These are phyloP conservation scores for Akanthomyces muscarius DNA, from an alignment of 2,329 filamentous ascomycete genomes.

Conservation along the genomic window DNA sequence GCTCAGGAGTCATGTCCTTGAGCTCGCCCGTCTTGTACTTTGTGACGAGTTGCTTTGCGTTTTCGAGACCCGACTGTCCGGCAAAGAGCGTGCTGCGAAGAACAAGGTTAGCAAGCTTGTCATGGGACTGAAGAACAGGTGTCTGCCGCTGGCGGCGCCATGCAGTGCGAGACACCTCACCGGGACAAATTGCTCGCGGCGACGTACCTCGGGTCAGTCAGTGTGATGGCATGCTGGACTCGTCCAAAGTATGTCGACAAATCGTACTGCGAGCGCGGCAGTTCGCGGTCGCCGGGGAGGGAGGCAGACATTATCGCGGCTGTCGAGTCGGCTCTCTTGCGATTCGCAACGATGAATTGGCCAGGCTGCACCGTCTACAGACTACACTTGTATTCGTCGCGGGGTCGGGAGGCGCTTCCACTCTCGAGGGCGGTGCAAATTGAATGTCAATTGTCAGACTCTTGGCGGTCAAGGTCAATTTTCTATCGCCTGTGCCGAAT, in stretches of 20 bases:
- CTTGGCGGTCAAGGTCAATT: slow-evolving; percentile 3
- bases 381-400: neutral
- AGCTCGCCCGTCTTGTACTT: slow-evolving; percentile 84
- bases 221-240: slow-evolving; percentile 80
- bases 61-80: slow-evolving; percentile 70
- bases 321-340: neutral
- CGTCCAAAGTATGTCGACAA: slow-evolving; percentile 92
- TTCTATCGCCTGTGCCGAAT: neutral
- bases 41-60: slow-evolving; percentile 76
- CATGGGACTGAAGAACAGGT: no score
- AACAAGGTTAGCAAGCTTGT: slow-evolving; percentile 5
- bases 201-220: slow-evolving; percentile 92
- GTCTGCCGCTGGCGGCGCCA: neutral
- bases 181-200: neutral
- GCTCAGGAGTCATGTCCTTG: slow-evolving; percentile 75
- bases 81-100: slow-evolving; percentile 77
- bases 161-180: neutral
- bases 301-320: slow-evolving; percentile 56
- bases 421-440: neutral
- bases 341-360: neutral
- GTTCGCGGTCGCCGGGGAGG: slow-evolving; percentile 66
- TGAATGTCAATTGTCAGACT: neutral
- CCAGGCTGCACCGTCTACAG: neutral
- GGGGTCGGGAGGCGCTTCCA: neutral
- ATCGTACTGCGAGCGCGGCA: slow-evolving; percentile 90